Base-by-base conservation (phyloP, 192 early-diverging fungal genomes). In the Blastocladiella britannica region DNA sequence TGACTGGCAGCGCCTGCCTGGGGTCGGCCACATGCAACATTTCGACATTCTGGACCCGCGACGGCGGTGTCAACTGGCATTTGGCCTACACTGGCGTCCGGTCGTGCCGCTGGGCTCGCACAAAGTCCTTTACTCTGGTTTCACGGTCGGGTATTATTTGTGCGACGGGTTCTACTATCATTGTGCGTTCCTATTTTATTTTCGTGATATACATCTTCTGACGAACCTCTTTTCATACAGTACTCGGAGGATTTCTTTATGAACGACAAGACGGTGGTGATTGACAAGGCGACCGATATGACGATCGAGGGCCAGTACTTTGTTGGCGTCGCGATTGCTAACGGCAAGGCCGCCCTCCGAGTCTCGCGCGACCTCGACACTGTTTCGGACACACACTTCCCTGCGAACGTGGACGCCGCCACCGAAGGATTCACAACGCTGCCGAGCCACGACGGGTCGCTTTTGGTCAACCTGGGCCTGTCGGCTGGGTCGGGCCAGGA, bases 381-480 rank as follows among this genome's bases (percentile, higher is more conserved):
- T 20, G 37, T 20, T 2, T 20, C 15, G 15, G 15, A 9, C 37
- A 20, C n/a, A 2, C 37, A 47, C 15, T 47, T 47, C 37, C 37
- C 37, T 20, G 37, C 37, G 15, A 47, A 47, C 37, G 37, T 47
- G 15, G 37, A 9, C 4, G 37, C 15, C 15, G 12, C n/a, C 37
- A 20, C 37, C 0, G 37, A 47, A 4, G 37, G 37, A 20, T 47
- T 20, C 37, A 47, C 37, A 20, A 20, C n/a, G 37, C 15, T 47
- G 37, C 37, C 37, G 4, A 20, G 15, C 15, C 37, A 47, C 37
- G 15, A 20, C 15, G 62, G 62, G 52, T 63, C 64, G 7, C 55
- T 78, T 3, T 78, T 74, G 53, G 30, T 78, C 31, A 72, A 74
- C 53, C 60, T 67, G 24, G 60, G 28, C 15, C 61, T 66, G 63